Conservation (phyloP, 331 rosid species). For the Acacia concinna region DNA sequence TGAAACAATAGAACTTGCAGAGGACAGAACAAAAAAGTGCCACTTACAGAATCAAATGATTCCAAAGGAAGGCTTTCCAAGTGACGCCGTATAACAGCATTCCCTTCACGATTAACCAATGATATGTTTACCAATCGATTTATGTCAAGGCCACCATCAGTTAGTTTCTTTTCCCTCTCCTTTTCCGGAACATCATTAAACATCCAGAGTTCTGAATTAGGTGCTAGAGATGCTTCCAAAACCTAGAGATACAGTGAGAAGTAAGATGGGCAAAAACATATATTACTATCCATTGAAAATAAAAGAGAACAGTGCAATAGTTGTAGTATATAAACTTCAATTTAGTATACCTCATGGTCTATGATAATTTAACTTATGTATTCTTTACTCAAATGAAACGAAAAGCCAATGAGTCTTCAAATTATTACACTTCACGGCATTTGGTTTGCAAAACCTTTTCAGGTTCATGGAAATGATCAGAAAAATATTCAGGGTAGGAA, state of each 20-base stretch:
- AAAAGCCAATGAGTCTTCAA: neutral
- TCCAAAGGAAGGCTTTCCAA: slow-evolving; percentile 93
- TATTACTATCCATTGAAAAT: slow-evolving; percentile 16
- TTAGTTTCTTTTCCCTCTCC: slow-evolving; percentile 82
- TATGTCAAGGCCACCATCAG: slow-evolving; percentile 83
- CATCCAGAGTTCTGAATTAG: slow-evolving; percentile 92
- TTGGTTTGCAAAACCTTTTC: neutral
- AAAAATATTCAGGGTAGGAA: neutral
- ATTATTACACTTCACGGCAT: neutral
- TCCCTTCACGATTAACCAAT: slow-evolving; percentile 85
- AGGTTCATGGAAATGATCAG: neutral
- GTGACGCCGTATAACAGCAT: slow-evolving; percentile 93
- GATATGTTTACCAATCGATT: slow-evolving; percentile 70
- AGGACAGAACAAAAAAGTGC: slow-evolving; percentile 28
- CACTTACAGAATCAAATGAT: slow-evolving; percentile 85
- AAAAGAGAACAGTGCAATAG: neutral
- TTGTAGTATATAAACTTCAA: no score
- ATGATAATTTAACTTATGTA: neutral
- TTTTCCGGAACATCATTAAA: slow-evolving; percentile 87
- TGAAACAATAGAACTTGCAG: neutral
- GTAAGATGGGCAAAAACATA: slow-evolving; percentile 2
- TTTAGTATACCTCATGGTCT: neutral
- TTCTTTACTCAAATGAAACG: neutral
- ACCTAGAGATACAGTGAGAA: slow-evolving; percentile 50
- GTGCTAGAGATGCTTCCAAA: slow-evolving; percentile 84